Base-by-base conservation (phyloP, 441 rosid genomes). In the Adansonia gregorii region DNA sequence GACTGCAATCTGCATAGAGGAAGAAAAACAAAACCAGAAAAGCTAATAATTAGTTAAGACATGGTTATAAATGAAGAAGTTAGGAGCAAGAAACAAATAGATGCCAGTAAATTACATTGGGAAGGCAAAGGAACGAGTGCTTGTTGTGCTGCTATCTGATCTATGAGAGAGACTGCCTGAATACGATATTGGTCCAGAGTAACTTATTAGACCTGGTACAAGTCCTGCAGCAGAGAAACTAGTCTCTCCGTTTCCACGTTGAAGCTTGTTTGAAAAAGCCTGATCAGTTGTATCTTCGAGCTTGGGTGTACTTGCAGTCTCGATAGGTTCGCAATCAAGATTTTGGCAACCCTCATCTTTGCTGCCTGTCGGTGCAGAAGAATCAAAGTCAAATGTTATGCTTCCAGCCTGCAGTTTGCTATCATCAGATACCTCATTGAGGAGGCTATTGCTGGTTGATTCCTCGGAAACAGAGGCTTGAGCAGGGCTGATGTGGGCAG, bases 51-150 rank as follows among this genome's bases (percentile, higher is more conserved):
- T 71, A 67, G 80, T 12, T 17, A 35, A 6, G 71, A 24, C 6
- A 11, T 51, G 12, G 41, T 61, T 41, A 15, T 67, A 72, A 45
- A 51, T 46, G 61, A 2, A 1, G 19, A 51, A 51, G 9, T 59
- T 67, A 45, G 61, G 1, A 48, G 35, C 14, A 12, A 17, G 19
- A 48, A 55, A 31, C 39, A 65, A 51, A 3, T 15, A 46, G 67
- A 43, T 31, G 68, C 17, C 31, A 39, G 81, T 61, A 65, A 59
- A 41, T 80, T 88, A 94, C 98, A 88, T 59, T 0, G 98, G 98
- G 82, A 94, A 94, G 67, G 98, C 97, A 14, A 94, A 94, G 52
- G 98, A 94, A 61, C 94, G 88, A 69, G 91, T 89, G 88, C 97
- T 94, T 0, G 97, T 89, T 55, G 97, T 88, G 87, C 98, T 93